Conservation (phyloP, 192 early-diverging fungal genomes). For the Backusella westeae region DNA sequence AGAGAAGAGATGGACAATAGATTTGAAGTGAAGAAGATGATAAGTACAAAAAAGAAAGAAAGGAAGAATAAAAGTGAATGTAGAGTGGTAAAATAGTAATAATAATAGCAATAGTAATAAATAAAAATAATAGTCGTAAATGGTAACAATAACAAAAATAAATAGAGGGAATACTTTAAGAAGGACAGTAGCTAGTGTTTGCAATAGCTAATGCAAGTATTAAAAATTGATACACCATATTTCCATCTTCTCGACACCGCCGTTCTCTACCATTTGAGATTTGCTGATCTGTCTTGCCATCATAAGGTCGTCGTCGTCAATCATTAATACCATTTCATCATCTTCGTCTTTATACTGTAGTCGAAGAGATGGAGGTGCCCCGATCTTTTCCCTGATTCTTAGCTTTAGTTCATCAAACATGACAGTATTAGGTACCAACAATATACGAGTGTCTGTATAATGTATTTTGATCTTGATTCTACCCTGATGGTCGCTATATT, state of each 20-base stretch:
- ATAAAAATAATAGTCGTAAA: neutral
- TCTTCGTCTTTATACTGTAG: conserved; percentile 89
- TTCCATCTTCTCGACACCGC: conserved; percentile 55
- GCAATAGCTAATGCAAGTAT: neutral
- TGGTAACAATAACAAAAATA: neutral
- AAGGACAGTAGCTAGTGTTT: neutral
- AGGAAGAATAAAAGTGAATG: neutral
- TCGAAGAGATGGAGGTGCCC: conserved; percentile 40
- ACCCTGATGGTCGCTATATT: neutral
- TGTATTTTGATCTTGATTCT: conserved; percentile 65
- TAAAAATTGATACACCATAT: conserved; percentile 45
- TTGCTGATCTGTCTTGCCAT: conserved; percentile 60
- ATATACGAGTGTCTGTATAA: conserved; percentile 60
- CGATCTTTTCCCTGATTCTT: conserved; percentile 62
- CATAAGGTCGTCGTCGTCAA: conserved; percentile 87
- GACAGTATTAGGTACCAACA: conserved; percentile 52
- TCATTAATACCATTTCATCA: conserved; percentile 78
- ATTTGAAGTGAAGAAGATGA: neutral
- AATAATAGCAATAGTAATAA: neutral
- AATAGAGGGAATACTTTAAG: neutral
- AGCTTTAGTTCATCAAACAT: conserved; percentile 48
- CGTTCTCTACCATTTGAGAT: conserved; percentile 38
- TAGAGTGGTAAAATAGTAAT: neutral
- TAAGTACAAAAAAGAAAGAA: conserved; percentile 3
- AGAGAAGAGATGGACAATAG: neutral